Conservation (phyloP, 2,329 filamentous ascomycete species). For the Sporothrix brasiliensis region DNA sequence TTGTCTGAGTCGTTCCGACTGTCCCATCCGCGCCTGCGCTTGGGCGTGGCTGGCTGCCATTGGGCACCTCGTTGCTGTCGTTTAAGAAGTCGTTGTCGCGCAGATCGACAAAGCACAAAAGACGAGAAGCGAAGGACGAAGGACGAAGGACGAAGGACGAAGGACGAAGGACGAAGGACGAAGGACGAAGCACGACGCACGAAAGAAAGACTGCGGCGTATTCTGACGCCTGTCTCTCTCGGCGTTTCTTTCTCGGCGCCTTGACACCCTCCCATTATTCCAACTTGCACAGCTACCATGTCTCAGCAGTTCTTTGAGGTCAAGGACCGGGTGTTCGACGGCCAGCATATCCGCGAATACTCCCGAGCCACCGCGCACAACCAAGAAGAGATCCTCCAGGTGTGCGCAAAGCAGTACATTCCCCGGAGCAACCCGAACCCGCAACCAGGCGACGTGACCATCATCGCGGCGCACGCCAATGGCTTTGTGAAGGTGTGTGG, state of each 20-base stretch:
- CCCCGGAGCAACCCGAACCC: slow-evolving; percentile 71
- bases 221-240: slow-evolving; percentile 13
- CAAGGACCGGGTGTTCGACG: slow-evolving; percentile 72
- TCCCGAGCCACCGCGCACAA: slow-evolving; percentile 69
- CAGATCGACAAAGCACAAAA: not conserved
- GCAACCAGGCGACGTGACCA: slow-evolving; percentile 75
- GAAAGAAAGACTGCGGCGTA: not conserved
- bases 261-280: not conserved
- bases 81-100: slow-evolving; percentile 22
- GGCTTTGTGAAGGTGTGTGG: slow-evolving; percentile 78
- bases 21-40: not conserved
- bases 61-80: not conserved
- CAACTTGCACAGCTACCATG: slow-evolving; percentile 28
- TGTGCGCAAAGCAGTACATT: slow-evolving; percentile 86
- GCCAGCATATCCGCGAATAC: slow-evolving; percentile 82
- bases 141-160: not conserved
- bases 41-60: not conserved
- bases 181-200: not conserved
- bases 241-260: not conserved
- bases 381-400: slow-evolving; percentile 72
- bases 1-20: slow-evolving; percentile 5
- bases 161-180: not conserved
- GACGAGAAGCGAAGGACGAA: not conserved
- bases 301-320: slow-evolving; percentile 58
- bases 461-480: slow-evolving; percentile 87